Conservation (phyloP, 208 protist genomes). For the Leishmania major region DNA sequence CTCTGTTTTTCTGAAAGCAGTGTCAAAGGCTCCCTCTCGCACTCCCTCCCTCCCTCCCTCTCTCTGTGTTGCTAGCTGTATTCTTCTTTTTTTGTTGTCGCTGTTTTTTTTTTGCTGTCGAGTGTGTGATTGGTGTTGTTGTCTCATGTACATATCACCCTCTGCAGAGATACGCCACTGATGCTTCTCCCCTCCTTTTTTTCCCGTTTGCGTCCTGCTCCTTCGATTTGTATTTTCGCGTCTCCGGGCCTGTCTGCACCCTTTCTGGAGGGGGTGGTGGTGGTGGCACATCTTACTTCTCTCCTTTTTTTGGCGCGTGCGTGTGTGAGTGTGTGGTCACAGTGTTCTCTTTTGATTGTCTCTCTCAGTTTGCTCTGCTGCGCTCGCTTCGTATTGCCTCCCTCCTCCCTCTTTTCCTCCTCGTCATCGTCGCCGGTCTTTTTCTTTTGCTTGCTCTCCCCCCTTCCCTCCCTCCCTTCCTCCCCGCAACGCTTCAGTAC, state of each 20-base stretch:
- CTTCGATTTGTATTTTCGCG: not conserved
- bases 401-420: not conserved
- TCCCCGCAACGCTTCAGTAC: not conserved
- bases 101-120: not conserved
- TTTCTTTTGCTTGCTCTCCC: not conserved
- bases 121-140: not conserved
- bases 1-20: conserved; percentile 14
- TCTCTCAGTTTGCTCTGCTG: conserved; percentile 14
- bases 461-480: not conserved
- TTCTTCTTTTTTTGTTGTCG: not conserved
- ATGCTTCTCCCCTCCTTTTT: not conserved
- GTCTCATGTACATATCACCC: not conserved
- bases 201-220: not conserved
- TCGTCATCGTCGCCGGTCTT: not conserved
- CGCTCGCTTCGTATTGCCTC: not conserved
- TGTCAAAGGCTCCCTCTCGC: not conserved
- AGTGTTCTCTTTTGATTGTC: conserved; percentile 15
- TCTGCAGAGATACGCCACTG: not conserved
- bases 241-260: not conserved
- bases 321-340: not conserved
- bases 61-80: not conserved
- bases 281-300: no score
- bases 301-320: no score
- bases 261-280: not conserved
- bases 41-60: not conserved